Evolutionary conservation across 2,329 filamentous ascomycete genomes (phyloP).

Genomic region (Cucurbitaria berberidis): DNA sequence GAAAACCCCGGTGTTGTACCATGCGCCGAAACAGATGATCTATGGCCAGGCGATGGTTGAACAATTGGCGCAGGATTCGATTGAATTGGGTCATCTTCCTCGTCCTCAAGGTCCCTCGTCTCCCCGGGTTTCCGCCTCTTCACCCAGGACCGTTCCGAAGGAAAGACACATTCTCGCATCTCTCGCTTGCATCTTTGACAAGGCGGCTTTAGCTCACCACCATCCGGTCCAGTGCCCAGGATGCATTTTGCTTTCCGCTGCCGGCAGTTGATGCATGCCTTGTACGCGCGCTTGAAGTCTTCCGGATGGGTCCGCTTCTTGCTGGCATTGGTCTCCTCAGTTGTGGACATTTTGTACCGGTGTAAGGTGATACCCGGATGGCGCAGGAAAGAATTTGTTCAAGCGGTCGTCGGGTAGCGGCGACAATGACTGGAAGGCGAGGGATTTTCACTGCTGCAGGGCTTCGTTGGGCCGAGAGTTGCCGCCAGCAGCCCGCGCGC

Average conservation of each 20-base stretch:
- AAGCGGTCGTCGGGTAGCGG: conserved; percentile 22
- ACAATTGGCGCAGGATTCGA: conserved; percentile 10
- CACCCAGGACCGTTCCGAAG: conserved; percentile 48
- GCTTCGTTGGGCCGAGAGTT: background rate
- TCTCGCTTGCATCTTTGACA: conserved; percentile 59
- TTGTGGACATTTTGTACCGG: conserved; percentile 17
- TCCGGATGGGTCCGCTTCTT: conserved; percentile 47
- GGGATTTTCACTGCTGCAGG: background rate
- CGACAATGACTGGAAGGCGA: conserved; percentile 29
- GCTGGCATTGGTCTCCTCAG: conserved; percentile 24
- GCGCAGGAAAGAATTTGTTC: conserved; percentile 33
- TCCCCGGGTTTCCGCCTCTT: conserved; percentile 46
- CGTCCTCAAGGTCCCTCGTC: conserved; percentile 27
- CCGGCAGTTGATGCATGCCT: conserved; percentile 61
- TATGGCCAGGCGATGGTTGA: conserved; percentile 28
- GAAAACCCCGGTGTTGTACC: conserved; percentile 33
- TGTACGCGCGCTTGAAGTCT: conserved; percentile 61
- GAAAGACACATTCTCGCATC: conserved; percentile 58
- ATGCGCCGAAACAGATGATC: conserved; percentile 34
- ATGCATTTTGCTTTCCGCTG: conserved; percentile 61
- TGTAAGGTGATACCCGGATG: conserved; percentile 34
- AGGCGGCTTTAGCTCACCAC: conserved; percentile 51
- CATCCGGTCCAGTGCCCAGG: conserved; percentile 50
- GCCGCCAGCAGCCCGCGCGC: background rate
- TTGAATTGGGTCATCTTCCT: conserved; percentile 16